These are phyloP conservation scores for Pezicula neosporulosa DNA, from an alignment of 2,329 filamentous ascomycete genomes.

Conservation along the genomic window DNA sequence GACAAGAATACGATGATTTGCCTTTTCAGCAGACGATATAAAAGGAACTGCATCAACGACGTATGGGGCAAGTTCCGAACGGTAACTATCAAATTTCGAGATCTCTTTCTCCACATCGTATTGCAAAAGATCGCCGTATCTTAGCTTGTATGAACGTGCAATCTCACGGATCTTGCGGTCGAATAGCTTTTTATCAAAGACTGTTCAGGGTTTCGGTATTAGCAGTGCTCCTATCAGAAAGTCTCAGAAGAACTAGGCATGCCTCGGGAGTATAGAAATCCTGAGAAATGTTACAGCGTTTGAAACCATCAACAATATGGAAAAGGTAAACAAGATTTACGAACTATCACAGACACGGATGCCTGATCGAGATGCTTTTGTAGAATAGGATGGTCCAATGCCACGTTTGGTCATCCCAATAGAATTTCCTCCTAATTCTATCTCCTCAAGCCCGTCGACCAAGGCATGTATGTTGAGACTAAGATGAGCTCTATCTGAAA, in stretches of 20 bases:
- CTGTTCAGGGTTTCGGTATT: too few relatives aligned
- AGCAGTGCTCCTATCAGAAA: too few relatives aligned
- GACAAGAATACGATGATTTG: conserved; percentile 57
- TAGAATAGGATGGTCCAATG: conserved; percentile 55
- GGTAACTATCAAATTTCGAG: conserved; percentile 53
- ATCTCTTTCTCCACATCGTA: conserved; percentile 71
- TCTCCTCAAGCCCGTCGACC: conserved; percentile 66
- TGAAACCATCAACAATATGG: too few relatives aligned
- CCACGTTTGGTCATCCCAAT: conserved; percentile 44
- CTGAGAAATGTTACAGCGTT: too few relatives aligned
- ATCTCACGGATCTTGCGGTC: too few relatives aligned
- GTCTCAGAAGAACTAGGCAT: too few relatives aligned
- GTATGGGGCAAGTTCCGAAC: conserved; percentile 53
- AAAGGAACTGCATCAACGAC: conserved; percentile 62
- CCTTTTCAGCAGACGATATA: conserved; percentile 57
- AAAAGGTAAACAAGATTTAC: too few relatives aligned
- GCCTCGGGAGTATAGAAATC: too few relatives aligned
- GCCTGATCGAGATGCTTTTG: conserved; percentile 62
- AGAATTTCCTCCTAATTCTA: conserved; percentile 39
- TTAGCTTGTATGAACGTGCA: conserved; percentile 10
- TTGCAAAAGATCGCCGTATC: conserved; percentile 63
- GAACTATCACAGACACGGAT: conserved; percentile 36
- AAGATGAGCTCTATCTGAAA: conserved; percentile 53
- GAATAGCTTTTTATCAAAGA: too few relatives aligned
- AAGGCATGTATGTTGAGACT: conserved; percentile 59